Conservation (phyloP, 1,139 yeast genomes). For the Lodderomyces orthopsilosis region DNA sequence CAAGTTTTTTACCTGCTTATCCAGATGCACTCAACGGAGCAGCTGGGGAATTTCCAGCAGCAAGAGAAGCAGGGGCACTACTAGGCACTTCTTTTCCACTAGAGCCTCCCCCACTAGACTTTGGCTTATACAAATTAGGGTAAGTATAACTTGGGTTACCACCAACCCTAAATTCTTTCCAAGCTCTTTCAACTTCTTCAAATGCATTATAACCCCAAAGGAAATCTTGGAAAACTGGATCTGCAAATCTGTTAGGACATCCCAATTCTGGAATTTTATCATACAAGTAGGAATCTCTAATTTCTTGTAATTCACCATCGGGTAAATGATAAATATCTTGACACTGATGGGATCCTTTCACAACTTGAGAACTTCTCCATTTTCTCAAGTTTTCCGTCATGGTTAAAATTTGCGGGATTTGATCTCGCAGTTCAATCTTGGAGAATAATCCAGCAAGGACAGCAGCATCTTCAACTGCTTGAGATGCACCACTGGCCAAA, state of each 20-base stretch:
- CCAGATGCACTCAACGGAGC: conserved; percentile 1
- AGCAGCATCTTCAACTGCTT: conserved; percentile 34
- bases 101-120: not conserved
- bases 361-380: conserved; percentile 24
- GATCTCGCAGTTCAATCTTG: conserved; percentile 12
- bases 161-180: conserved; percentile 12
- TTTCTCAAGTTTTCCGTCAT: conserved; percentile 21
- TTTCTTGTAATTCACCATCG: conserved; percentile 23
- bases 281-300: conserved; percentile 18
- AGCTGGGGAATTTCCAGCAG: not conserved
- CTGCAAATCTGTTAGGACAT: conserved; percentile 28
- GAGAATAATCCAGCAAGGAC: conserved; percentile 18
- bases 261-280: conserved; percentile 17
- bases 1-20: too few relatives aligned
- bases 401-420: conserved; percentile 15
- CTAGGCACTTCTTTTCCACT: not conserved
- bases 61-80: too few relatives aligned
- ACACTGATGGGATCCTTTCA: conserved; percentile 21
- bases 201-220: conserved; percentile 27
- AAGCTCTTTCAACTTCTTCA: conserved; percentile 19
- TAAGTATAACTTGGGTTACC: conserved; percentile 11
- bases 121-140: conserved; percentile 12
- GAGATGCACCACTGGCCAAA: conserved; percentile 41
- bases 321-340: conserved; percentile 23
- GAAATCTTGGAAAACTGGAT: conserved; percentile 23